These are phyloP conservation scores for Exophiala bonariae DNA, from an alignment of 2,329 filamentous ascomycete genomes.

Conservation along the genomic window DNA sequence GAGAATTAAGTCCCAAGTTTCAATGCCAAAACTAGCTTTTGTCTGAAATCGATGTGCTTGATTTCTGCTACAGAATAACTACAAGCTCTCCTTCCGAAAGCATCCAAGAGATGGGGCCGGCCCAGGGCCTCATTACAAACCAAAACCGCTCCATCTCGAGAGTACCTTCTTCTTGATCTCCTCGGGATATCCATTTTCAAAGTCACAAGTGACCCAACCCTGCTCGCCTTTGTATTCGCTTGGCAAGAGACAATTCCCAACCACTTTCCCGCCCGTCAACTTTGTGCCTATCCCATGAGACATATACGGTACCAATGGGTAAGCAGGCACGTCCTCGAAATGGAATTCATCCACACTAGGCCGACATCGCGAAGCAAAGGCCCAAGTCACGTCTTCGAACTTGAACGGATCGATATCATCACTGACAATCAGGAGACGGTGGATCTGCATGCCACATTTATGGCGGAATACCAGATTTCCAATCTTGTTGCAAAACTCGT, in stretches of 20 bases:
- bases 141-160: conserved; percentile 36
- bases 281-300: conserved; percentile 39
- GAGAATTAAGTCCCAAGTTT: too few relatives aligned
- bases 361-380: conserved; percentile 50
- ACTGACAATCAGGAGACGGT: conserved; percentile 48
- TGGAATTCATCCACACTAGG: conserved; percentile 45
- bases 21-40: too few relatives aligned
- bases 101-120: too few relatives aligned
- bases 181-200: conserved; percentile 39
- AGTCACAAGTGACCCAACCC: conserved; percentile 35
- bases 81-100: too few relatives aligned
- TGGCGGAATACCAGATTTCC: conserved; percentile 56
- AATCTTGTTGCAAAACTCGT: conserved; percentile 41
- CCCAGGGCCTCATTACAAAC: conserved; percentile 25
- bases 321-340: conserved; percentile 46
- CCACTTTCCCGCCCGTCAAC: conserved; percentile 45
- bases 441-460: conserved; percentile 46
- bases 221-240: conserved; percentile 42
- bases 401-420: conserved; percentile 53
- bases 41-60: too few relatives aligned
- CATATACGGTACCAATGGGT: conserved; percentile 51
- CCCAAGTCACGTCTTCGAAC: conserved; percentile 46
- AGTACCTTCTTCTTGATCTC: conserved; percentile 42
- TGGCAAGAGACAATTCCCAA: conserved; percentile 46
- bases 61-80: too few relatives aligned